Evolutionary conservation across 352 stramenopile genomes (phyloP), one percentile per base, ranked within the genome.

Genomic region (Peronosclerospora sorghi): DNA sequence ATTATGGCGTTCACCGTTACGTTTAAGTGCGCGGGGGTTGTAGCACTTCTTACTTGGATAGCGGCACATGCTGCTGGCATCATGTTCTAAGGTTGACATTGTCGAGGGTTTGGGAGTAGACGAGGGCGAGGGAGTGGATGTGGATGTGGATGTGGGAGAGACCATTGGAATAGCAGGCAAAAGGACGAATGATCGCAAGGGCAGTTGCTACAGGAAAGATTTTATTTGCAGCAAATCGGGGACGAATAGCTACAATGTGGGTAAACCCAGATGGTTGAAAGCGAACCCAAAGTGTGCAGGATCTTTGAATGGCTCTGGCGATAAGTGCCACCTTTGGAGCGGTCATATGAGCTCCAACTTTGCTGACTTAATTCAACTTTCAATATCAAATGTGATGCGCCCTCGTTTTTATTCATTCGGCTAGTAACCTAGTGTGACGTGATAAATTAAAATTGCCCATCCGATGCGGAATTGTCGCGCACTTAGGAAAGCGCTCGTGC

Each of bases 31-130:
- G 41, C 68, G 68, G 21, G 17, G 32, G 30, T 60, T 62, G 34
- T 24, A 59, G 40, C 68, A 80, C n/a, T 62, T 61, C 35, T 80
- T 80, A 59, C 59, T 76, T 24, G 54, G 62, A 38, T 80, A 80
- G 42, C 60, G 59, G 41, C 61, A 71, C 53, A 72, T 62, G 30
- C 19, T 28, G n/a, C 53, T 32, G 7, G 37, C 9, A 20, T 66
- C 43, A 35, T 53, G 42, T n/a, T 54, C 38, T 15, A 28, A 26
- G n/a, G 39, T 13, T 14, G 14, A 12, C 23, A 23, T n/a, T 18
- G 14, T 17, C 9, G 42, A 5, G 15, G 21, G 15, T 5, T 4
- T 34, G 10, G 21, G 14, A 9, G 35, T 32, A 32, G 18, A 20
- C 14, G 18, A 32, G 17, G 41, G 3, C 8, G 19, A 4, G 8